phyloP scores from a whole-genome alignment of 2,329 filamentous ascomycete genomes.

The Aschersonia sp. region DNA sequence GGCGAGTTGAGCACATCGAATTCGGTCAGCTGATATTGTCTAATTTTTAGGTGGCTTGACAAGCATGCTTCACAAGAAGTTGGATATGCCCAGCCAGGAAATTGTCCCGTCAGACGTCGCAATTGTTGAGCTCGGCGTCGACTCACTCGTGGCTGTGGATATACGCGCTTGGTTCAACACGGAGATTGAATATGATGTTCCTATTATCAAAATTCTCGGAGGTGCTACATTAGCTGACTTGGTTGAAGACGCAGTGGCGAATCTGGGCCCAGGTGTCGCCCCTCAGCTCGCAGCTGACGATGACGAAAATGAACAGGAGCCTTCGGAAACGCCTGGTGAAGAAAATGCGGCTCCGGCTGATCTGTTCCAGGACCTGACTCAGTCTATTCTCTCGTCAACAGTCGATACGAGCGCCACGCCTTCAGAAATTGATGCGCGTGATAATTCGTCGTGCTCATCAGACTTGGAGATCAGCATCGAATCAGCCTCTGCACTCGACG shows the following conservation, averaged over 20 bases:
- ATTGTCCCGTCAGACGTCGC: neutral
- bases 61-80: neutral
- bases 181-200: slow-evolving; percentile 24
- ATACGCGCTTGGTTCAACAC: slow-evolving; percentile 36
- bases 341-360: neutral
- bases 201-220: slow-evolving; percentile 23
- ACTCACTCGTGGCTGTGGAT: slow-evolving; percentile 18
- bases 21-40: neutral
- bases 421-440: neutral
- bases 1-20: neutral
- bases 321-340: neutral
- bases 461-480: neutral
- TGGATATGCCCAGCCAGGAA: neutral
- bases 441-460: neutral
- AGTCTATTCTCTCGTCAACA: neutral
- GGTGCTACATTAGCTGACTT: slow-evolving; percentile 7
- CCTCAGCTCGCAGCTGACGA: neutral
- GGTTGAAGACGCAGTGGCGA: slow-evolving; percentile 1
- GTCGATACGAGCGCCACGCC: neutral
- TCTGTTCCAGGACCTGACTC: neutral
- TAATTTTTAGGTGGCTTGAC: neutral
- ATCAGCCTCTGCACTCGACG: neutral
- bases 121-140: slow-evolving; percentile 11
- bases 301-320: neutral
- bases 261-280: neutral